Base-by-base conservation (phyloP, 768 basidiomycete species). In the Rhizopogon vulgaris region DNA sequence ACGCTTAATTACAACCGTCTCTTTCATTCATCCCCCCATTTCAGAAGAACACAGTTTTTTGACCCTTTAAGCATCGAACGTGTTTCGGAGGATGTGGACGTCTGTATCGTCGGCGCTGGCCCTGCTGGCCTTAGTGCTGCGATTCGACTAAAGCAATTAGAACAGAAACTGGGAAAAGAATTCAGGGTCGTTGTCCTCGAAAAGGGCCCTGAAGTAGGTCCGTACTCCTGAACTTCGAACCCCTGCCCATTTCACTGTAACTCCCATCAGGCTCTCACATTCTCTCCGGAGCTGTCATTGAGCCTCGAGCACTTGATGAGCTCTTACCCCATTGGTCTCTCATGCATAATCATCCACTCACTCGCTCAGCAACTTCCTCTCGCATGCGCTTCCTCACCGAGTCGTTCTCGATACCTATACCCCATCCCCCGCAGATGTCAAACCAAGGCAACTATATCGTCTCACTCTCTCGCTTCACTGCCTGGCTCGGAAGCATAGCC, bases 61-160 rank as follows among this genome's bases (percentile, higher is more conserved):
- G 78, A 88, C 61, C 79, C 84, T 0, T 68, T 69, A 14, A 69
- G 66, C n/a, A 75, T 93, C 15, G 90, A 96, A 56, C 80, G 94
- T 11, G 82, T 83, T n/a, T 79, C 84, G 39, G 96, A 98, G 62
- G 82, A 92, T 40, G 94, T 94, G 34, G 95, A 99, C 61, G 94
- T 98, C 34, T 95, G 93, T 67, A 97, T 99, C 63, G 94, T 96
- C 51, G 95, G 95, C 9, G 94, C 80, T 3, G 96, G 94, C 3
- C 96, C 96, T 0, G 95, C 96, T 0, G 95, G 96, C 6, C 78
- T 99, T 55, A 87, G 85, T 56, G 94, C 95, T n/a, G 95, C 94
- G 4, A 98, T 98, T 54, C 80, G 93, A 5, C 72, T 99, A 49
- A 97, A 95, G 71, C 94, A 98, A 69, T 82, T 96, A 24, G 91